Base-by-base conservation (phyloP, 805 yeast genomes). In the Torulaspora delbrueckii region DNA sequence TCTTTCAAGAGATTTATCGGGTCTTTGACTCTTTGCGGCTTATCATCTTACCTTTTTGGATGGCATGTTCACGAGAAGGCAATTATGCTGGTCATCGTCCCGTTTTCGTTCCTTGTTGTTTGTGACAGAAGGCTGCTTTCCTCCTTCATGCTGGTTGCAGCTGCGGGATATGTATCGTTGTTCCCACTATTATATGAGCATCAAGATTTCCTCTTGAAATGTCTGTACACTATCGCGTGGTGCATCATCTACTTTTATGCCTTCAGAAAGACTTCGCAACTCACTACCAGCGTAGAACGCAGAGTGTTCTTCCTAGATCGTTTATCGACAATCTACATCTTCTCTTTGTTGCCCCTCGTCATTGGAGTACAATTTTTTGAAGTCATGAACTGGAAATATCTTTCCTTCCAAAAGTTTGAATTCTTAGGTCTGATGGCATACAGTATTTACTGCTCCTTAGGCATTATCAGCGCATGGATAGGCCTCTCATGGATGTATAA, bases 11-110 rank as follows among this genome's bases (percentile, higher is more conserved):
- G 95, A 53, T 93, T 93, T 55, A 64, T 90, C 13, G 96, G 95
- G 0, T 78, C 90, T 1, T 67, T 93, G 56, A 84, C 96, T 0
- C 73, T 91, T 39, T 91, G 98, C 67, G 98, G 95, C 3, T 87
- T 79, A 67, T 82, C 96, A 0, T 85, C 96, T 2, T 93, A 86
- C 60, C 68, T 93, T 40, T 93, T 93, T 67, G 99, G 99, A 4
- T 93, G 98, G 97, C 98, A 93, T 60, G 99, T 93, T 19, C 99
- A 93, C 68, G 99, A 93, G 66, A 93, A 93, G 74, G 98, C 98
- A 0, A 79, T 93, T n/a, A 75, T 93, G 73, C 65, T 90, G 16
- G 83, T 91, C 2, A 84, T 93, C 7, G 77, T 93, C 54, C 99
- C 99, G 1, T 81, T 87, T 63, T 76, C 93, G 5, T 82, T 93